Evolutionary conservation across 352 stramenopile genomes (phyloP), one percentile per base, ranked within the genome.

Genomic region (Pythium brachiatum): DNA sequence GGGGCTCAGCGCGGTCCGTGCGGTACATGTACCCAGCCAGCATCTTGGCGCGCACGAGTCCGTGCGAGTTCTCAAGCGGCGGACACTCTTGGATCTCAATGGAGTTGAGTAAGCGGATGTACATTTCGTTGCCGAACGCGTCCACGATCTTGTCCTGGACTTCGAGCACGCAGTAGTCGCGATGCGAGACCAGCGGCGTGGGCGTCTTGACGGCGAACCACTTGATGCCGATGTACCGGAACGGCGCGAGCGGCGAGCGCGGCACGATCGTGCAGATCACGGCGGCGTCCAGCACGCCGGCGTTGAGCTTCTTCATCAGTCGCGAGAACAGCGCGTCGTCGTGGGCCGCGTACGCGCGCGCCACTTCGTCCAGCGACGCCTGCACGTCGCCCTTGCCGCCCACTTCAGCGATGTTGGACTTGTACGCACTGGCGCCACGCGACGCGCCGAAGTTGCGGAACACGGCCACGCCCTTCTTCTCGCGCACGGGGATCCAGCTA

Each of bases 201-300:
- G 84, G 78, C 44, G 85, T 92, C 60, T 90, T 90, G 66, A 94
- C 74, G 12, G 81, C 84, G 62, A 90, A 94, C 86, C 86, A 95
- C 69, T 94, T 93, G 71, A 95, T 82, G 46, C 86, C 86, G 53
- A 95, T 90, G 68, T 95, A 95, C 21, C 84, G 76, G 62, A 82
- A 94, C 2, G 86, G 86, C 41, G 81, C 73, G 50, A 81, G 59
- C 39, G 83, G 74, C 26, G 84, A 87, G 58, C 86, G 76, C 43
- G 86, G 86, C 27, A 95, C 79, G 59, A 95, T 78, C 4, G 79
- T 95, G 55, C 78, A 70, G 25, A 95, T 67, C 58, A 92, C 85
- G n/a, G 79, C 78, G 18, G 84, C 83, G 62, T 95, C 84, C 71
- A 94, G 73, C 31, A 94, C 73, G 27, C 69, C 66, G 18, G 66